Base-by-base conservation (phyloP, 371 early-diverging fungal genomes). In the Antonospora locustae region DNA sequence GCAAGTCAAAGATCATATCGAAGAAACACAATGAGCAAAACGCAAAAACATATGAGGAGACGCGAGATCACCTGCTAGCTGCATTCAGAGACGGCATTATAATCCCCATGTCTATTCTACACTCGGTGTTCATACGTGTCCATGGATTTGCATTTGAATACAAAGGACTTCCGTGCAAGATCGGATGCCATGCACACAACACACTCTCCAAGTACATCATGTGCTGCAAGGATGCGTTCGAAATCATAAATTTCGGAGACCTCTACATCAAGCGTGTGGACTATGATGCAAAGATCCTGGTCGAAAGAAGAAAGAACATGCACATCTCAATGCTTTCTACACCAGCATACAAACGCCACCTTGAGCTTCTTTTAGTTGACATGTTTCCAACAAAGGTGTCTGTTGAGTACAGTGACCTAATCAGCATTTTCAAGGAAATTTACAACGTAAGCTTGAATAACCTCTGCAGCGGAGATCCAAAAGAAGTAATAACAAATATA, bases 121-220 rank as follows among this genome's bases (percentile, higher is more conserved):
- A n/a, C n/a, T n/a, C n/a, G n/a, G n/a, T n/a, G n/a, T n/a, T n/a
- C n/a, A n/a, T n/a, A n/a, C n/a, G n/a, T n/a, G n/a, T n/a, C n/a
- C 45, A 45, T 0, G 45, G 45, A 5, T 22, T 7, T 5, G n/a
- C 16, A 9, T 45, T 45, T 45, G 14, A 45, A 25, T 45, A 45
- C 28, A 45, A 45, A 22, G 28, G 5, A 11, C 5, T 28, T 3
- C 9, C 9, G 16, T 45, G 45, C 16, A 12, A 20, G 22, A 16
- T 22, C 12, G 22, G 24, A 23, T 3, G 45, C 7, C 45, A 45
- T 23, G 5, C 5, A 17, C 45, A 45, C 16, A 14, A 14, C 12
- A 45, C 4, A 25, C 16, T 45, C 6, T 25, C 20, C 7, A 45
- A 45, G 28, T 45, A 45, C 28, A 11, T 45, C 11, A 3, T 5